These are phyloP conservation scores for Backusella luteola DNA, from an alignment of 192 early-diverging fungal genomes.

Conservation along the genomic window DNA sequence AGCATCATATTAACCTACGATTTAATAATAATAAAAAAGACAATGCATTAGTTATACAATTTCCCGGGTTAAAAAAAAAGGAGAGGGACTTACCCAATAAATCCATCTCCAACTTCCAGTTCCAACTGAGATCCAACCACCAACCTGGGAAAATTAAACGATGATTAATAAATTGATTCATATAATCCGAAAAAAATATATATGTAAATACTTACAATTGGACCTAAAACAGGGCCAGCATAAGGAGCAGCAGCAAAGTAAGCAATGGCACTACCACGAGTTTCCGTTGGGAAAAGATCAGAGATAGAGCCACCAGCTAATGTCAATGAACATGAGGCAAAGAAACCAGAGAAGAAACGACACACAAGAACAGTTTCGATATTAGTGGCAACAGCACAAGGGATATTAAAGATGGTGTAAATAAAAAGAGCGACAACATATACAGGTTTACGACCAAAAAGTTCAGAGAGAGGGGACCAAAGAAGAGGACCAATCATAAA, in stretches of 20 bases:
- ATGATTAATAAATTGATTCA: not conserved
- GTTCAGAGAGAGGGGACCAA: slow-evolving; percentile 31
- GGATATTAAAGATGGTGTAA: slow-evolving; percentile 31
- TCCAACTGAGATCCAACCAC: slow-evolving; percentile 32
- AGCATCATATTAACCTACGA: slow-evolving; percentile 25
- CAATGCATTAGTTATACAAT: not conserved
- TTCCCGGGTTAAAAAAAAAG: not conserved
- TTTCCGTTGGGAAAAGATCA: slow-evolving; percentile 22
- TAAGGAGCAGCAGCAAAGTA: slow-evolving; percentile 32
- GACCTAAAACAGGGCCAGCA: slow-evolving; percentile 28
- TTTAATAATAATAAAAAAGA: not conserved
- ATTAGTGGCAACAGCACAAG: slow-evolving; percentile 31
- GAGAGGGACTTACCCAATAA: slow-evolving; percentile 19
- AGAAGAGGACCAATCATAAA: slow-evolving; percentile 29
- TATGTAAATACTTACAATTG: slow-evolving; percentile 3
- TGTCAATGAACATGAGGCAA: slow-evolving; percentile 25
- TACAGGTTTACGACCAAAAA: slow-evolving; percentile 28
- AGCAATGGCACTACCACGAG: slow-evolving; percentile 32
- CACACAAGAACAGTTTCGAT: slow-evolving; percentile 26
- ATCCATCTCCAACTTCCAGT: slow-evolving; percentile 32
- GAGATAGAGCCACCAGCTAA: slow-evolving; percentile 26
- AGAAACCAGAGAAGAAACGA: slow-evolving; percentile 29
- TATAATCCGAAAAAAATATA: not conserved
- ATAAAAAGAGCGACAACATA: slow-evolving; percentile 24
- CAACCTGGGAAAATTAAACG: not conserved